These are phyloP conservation scores for Globisporangium okanoganense DNA, from an alignment of 352 stramenopile species.

Conservation along the genomic window DNA sequence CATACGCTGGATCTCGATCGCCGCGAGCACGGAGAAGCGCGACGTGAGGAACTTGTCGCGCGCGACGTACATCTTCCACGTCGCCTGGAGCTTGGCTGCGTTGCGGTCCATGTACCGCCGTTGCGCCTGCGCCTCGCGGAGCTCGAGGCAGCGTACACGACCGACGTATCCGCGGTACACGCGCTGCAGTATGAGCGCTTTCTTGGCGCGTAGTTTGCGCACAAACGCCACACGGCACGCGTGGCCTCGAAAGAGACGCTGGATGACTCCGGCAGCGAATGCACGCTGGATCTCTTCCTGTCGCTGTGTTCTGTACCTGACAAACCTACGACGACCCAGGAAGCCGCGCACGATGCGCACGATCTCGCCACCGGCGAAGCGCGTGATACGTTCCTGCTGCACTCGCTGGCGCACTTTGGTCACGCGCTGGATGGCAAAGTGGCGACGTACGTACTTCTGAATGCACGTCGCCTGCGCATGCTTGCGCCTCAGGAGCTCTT, in stretches of 20 bases:
- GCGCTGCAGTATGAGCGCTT: constrained; percentile 54
- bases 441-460: constrained; percentile 53
- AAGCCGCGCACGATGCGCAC: constrained; percentile 58
- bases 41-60: constrained; percentile 61
- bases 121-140: constrained; percentile 38
- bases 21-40: constrained; percentile 70
- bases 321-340: constrained; percentile 52
- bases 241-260: constrained; percentile 69
- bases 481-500: constrained; percentile 43
- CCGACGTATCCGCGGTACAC: constrained; percentile 71
- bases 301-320: constrained; percentile 17
- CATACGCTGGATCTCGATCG: constrained; percentile 88
- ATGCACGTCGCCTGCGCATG: constrained; percentile 43
- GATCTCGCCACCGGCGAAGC: constrained; percentile 55
- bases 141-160: constrained; percentile 27
- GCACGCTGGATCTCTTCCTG: constrained; percentile 19
- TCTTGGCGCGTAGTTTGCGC: constrained; percentile 35
- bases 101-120: constrained; percentile 47
- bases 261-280: constrained; percentile 41
- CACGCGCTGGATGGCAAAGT: constrained; percentile 38
- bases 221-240: constrained; percentile 45
- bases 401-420: constrained; percentile 25
- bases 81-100: constrained; percentile 82
- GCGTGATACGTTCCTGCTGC: constrained; percentile 40
- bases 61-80: constrained; percentile 83